Percentiles rank a stretch among this genome's conserved stretches.
Evolutionary conservation across 495 filamentous ascomycete species (phyloP).

Genomic region (Aspergillus cristatus): DNA sequence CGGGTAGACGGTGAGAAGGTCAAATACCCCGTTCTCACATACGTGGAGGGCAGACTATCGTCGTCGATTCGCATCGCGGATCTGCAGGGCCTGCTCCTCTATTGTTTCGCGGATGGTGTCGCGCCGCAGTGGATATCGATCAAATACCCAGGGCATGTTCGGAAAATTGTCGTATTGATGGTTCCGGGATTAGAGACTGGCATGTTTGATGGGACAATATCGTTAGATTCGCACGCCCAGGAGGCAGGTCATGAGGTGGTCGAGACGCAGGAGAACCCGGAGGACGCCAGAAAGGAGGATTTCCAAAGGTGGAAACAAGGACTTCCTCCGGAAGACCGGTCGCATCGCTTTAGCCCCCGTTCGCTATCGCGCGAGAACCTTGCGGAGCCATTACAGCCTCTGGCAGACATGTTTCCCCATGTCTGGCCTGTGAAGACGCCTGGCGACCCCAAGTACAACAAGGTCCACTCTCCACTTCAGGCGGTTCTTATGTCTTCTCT

Average conservation of each 20-base stretch:
- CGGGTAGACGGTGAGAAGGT: conserved; percentile 47
- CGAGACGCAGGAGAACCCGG: conserved; percentile 3
- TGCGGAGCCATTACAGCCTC: conserved; percentile 52
- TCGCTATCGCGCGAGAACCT: conserved; percentile 51
- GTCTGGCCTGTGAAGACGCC: conserved; percentile 83
- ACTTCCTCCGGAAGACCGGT: conserved; percentile 30
- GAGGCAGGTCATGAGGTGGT: conserved; percentile 8
- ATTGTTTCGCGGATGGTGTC: conserved; percentile 75
- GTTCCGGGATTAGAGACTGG: conserved; percentile 82
- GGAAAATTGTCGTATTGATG: conserved; percentile 86
- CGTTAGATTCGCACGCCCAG: conserved; percentile 32
- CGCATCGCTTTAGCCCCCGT: conserved; percentile 60
- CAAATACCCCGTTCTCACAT: conserved; percentile 66
- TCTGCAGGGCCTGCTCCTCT: conserved; percentile 74
- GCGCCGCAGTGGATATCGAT: conserved; percentile 84
- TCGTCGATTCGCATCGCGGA: conserved; percentile 66
- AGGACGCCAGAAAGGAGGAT: conserved; percentile 20
- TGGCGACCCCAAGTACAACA: conserved; percentile 70
- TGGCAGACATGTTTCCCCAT: conserved; percentile 76
- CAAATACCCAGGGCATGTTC: conserved; percentile 62
- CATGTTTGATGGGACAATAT: conserved; percentile 70
- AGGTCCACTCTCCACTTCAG: conserved; percentile 74
- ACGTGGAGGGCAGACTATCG: conserved; percentile 61
- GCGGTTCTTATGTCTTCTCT: conserved; percentile 67
- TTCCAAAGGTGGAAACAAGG: conserved; percentile 36